Evolutionary conservation across 495 filamentous ascomycete genomes (phyloP), one percentile per base, ranked within the genome.

Genomic region (Letharia columbiana): DNA sequence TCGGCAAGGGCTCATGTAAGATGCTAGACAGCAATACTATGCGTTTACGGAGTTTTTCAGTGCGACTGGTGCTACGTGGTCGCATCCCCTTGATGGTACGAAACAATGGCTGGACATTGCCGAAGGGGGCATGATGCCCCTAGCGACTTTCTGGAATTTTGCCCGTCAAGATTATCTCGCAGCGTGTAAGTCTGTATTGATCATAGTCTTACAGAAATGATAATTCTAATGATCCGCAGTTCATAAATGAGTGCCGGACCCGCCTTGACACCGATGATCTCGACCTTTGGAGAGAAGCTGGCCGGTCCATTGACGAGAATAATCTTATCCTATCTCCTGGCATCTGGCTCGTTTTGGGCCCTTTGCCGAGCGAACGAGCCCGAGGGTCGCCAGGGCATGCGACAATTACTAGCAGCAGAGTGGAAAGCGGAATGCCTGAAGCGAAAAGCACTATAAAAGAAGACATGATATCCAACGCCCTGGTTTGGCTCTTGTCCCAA

Each of bases 111-210:
- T 88, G 44, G 84, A 87, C 72, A 78, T 87, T 49, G 83, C 82
- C 10, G 82, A 87, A 67, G 82, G 86, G 60, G 80, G 83, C n/a
- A 85, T 87, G 79, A 82, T 85, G 77, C 83, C 83, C 7, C 72
- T 84, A 69, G 85, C 84, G 9, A 84, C 81, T 2, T 87, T 87
- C 70, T 87, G 85, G 85, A 86, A 86, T 67, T 85, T 86, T 71
- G 86, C 84, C 28, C 76, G 84, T 47, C 85, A 87, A 70, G 85
- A 87, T 70, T 84, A 86, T 74, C 75, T 88, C 12, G 81, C 83
- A 71, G 84, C 84, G 41, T 86, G 83, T 85, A 76, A 79, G 82
- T 79, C 42, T 60, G 37, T 11, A 54, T 40, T 40, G 52, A 31
- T 10, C n/a, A 33, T 9, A 9, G 28, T 20, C 40, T 33, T 28